These are phyloP conservation scores for Phytophthora tubulina DNA, from an alignment of 352 stramenopile species.

Conservation along the genomic window DNA sequence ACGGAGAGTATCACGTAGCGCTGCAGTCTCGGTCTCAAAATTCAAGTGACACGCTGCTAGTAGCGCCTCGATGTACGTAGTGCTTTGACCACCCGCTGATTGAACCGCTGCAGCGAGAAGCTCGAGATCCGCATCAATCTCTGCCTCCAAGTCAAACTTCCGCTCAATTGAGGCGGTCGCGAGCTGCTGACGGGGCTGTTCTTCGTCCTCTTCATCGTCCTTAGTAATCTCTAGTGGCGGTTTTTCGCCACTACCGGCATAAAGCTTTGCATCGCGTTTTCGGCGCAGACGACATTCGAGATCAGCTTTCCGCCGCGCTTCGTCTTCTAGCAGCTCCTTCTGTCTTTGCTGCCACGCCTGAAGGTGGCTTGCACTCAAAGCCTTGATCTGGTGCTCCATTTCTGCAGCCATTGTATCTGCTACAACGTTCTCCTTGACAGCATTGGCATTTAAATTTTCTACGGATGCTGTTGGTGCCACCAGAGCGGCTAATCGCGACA, in stretches of 20 bases:
- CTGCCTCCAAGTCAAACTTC: slow-evolving; percentile 32
- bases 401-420: slow-evolving; percentile 37
- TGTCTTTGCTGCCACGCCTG: slow-evolving; percentile 37
- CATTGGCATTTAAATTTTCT: not conserved
- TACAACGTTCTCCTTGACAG: slow-evolving; percentile 18
- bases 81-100: slow-evolving; percentile 17
- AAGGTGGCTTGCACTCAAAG: slow-evolving; percentile 39
- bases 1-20: slow-evolving; percentile 30
- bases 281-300: slow-evolving; percentile 32
- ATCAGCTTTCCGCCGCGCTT: slow-evolving; percentile 23
- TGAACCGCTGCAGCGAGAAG: slow-evolving; percentile 40
- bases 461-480: not conserved
- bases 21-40: slow-evolving; percentile 38
- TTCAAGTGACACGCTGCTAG: slow-evolving; percentile 34
- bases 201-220: slow-evolving; percentile 8
- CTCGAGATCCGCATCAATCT: slow-evolving; percentile 40
- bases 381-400: slow-evolving; percentile 48
- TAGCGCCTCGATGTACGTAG: slow-evolving; percentile 41
- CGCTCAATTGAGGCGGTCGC: slow-evolving; percentile 23
- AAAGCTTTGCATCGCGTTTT: slow-evolving; percentile 25
- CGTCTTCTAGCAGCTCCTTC: slow-evolving; percentile 37
- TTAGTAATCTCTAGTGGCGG: not conserved
- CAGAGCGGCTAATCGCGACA: slow-evolving; percentile 20
- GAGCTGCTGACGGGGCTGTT: slow-evolving; percentile 29
- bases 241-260: not conserved